phyloP scores from a whole-genome alignment of 2,329 filamentous ascomycete species.

The Clonostachys sp. region DNA sequence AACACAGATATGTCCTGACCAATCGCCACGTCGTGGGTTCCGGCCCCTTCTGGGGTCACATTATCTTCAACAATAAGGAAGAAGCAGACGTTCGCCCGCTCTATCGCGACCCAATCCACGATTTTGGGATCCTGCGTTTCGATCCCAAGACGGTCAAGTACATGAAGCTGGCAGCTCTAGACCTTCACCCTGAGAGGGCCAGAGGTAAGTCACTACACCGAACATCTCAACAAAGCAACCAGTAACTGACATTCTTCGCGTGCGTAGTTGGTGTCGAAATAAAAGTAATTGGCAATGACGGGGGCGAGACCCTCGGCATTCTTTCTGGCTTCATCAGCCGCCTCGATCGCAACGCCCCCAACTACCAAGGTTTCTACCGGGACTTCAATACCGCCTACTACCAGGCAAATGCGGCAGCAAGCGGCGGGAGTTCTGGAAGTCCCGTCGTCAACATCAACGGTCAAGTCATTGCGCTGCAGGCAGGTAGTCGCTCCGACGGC shows the following conservation, averaged over 20 bases:
- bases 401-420: slow-evolving; percentile 93
- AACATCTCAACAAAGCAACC: not conserved
- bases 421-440: slow-evolving; percentile 95
- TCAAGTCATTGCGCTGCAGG: slow-evolving; percentile 86
- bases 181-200: slow-evolving; percentile 80
- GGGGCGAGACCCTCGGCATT: slow-evolving; percentile 96
- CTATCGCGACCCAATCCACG: slow-evolving; percentile 96
- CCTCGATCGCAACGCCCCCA: slow-evolving; percentile 36
- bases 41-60: slow-evolving; percentile 96
- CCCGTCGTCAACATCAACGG: slow-evolving; percentile 96
- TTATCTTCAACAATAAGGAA: slow-evolving; percentile 98
- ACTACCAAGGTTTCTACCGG: slow-evolving; percentile 96
- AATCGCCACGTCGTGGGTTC: slow-evolving; percentile 92
- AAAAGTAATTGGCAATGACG: slow-evolving; percentile 95
- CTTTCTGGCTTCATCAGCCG: slow-evolving; percentile 30
- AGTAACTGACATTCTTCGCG: not conserved
- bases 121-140: slow-evolving; percentile 95
- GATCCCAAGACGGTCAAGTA: slow-evolving; percentile 96
- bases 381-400: slow-evolving; percentile 98
- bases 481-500: slow-evolving; percentile 88
- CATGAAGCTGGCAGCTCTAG: slow-evolving; percentile 80
- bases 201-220: slow-evolving; percentile 38
- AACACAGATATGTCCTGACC: slow-evolving; percentile 67
- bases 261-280: slow-evolving; percentile 80
- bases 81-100: slow-evolving; percentile 93